Conservation (phyloP, 225 moss, liverwort and hornwort genomes). For the Physcomitrium patens region DNA sequence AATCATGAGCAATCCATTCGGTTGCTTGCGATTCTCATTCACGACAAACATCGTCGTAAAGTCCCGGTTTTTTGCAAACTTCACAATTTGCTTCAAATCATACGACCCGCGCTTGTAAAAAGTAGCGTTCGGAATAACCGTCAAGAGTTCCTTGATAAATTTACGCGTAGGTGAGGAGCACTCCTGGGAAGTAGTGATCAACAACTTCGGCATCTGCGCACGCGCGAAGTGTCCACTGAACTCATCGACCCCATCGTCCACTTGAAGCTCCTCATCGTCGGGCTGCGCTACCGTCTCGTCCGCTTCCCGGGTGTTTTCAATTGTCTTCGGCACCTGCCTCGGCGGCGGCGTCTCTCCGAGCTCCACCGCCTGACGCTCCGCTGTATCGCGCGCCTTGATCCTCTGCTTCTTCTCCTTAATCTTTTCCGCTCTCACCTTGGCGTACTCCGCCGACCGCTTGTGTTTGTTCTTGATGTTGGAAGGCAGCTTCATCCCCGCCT, state of each 20-base stretch:
- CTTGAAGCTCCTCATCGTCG: slow-evolving; percentile 91
- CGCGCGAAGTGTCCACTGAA: slow-evolving; percentile 79
- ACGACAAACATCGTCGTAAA: slow-evolving; percentile 91
- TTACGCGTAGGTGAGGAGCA: slow-evolving; percentile 75
- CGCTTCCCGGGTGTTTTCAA: slow-evolving; percentile 85
- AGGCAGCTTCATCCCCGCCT: slow-evolving; percentile 61
- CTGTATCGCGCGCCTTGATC: slow-evolving; percentile 59
- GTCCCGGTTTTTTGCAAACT: slow-evolving; percentile 87
- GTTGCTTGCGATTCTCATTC: slow-evolving; percentile 92
- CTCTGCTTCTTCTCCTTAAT: slow-evolving; percentile 80
- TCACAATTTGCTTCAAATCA: slow-evolving; percentile 92
- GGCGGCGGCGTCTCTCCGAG: slow-evolving; percentile 84
- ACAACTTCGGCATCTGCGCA: slow-evolving; percentile 61
- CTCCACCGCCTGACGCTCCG: slow-evolving; percentile 82
- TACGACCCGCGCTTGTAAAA: slow-evolving; percentile 95
- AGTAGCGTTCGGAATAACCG: slow-evolving; percentile 85
- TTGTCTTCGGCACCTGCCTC: slow-evolving; percentile 78
- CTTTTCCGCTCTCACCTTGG: slow-evolving; percentile 77
- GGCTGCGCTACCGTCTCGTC: slow-evolving; percentile 91
- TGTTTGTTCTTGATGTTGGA: slow-evolving; percentile 89
- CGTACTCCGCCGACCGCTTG: slow-evolving; percentile 69
- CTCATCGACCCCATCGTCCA: slow-evolving; percentile 78
- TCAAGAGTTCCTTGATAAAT: slow-evolving; percentile 85
- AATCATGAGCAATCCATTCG: slow-evolving; percentile 84
- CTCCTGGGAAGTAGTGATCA: slow-evolving; percentile 86